Conservation (phyloP, 441 rosid genomes). For the Corymbia citriodora region DNA sequence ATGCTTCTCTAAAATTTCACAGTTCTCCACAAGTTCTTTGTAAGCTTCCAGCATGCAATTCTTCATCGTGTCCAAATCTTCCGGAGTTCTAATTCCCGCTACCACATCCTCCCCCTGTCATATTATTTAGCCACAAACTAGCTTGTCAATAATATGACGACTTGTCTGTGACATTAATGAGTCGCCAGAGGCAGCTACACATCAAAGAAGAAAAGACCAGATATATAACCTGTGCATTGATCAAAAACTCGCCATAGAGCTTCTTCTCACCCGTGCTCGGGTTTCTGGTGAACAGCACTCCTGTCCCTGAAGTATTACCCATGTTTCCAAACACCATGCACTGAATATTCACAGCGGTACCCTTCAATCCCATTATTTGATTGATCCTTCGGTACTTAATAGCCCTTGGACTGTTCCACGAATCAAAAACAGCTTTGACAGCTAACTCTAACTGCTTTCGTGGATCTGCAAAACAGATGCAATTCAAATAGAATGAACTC, state of each 20-base stretch:
- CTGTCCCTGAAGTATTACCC: slow-evolving; percentile 94
- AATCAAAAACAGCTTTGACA: slow-evolving; percentile 78
- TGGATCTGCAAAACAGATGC: slow-evolving; percentile 44
- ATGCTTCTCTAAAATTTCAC: slow-evolving; percentile 77
- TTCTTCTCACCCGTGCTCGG: slow-evolving; percentile 94
- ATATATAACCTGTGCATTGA: slow-evolving; percentile 75
- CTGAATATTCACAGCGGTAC: slow-evolving; percentile 92
- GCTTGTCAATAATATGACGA: slow-evolving; percentile 6
- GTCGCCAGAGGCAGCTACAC: neutral
- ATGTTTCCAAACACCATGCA: slow-evolving; percentile 96
- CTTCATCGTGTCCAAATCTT: slow-evolving; percentile 77
- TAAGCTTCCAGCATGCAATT: slow-evolving; percentile 77
- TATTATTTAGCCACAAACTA: neutral
- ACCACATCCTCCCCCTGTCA: slow-evolving; percentile 91
- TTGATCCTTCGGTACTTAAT: slow-evolving; percentile 82
- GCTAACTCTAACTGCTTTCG: slow-evolving; percentile 63
- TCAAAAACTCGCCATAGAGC: slow-evolving; percentile 87
- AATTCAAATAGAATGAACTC: neutral
- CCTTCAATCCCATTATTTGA: slow-evolving; percentile 81
- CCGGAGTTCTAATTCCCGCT: slow-evolving; percentile 93
- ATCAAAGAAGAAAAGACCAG: neutral
- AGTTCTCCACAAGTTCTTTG: slow-evolving; percentile 77
- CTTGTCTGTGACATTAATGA: neutral
- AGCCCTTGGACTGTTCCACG: slow-evolving; percentile 92
- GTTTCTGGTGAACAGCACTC: slow-evolving; percentile 90